A percentile compares a stretch with the other conserved stretches of the same genome.
Evolutionary conservation across 2,329 filamentous ascomycete genomes (phyloP).

Genomic region (Diaporthe nobilis): DNA sequence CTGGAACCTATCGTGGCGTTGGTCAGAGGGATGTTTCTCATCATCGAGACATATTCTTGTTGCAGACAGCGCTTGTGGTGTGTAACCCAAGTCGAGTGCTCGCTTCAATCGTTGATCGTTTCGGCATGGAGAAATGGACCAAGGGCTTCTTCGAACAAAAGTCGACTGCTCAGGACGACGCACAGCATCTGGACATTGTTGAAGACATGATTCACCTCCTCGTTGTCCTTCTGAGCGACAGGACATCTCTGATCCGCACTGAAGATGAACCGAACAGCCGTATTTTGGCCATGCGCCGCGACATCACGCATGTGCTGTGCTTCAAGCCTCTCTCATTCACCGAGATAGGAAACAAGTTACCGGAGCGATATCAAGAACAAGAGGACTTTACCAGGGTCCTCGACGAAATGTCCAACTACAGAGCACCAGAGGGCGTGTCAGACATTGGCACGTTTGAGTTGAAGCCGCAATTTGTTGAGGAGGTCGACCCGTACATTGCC

Average conservation of each 20-base stretch:
- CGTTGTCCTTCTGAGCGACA: constrained; percentile 90
- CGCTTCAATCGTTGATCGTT: constrained; percentile 91
- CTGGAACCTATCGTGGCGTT: constrained; percentile 92
- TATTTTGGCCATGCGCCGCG: constrained; percentile 82
- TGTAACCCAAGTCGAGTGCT: constrained; percentile 88
- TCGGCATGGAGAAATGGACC: constrained; percentile 89
- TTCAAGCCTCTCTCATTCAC: constrained; percentile 97
- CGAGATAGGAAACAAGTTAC: constrained; percentile 87
- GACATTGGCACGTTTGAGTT: constrained; percentile 96
- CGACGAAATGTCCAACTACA: constrained; percentile 89
- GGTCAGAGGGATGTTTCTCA: constrained; percentile 92
- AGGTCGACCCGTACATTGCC: constrained; percentile 95
- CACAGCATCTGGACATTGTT: constrained; percentile 90
- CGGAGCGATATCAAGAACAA: constrained; percentile 90
- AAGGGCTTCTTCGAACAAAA: constrained; percentile 83
- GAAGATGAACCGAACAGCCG: constrained; percentile 77
- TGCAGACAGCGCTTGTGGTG: constrained; percentile 91
- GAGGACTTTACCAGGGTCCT: constrained; percentile 90
- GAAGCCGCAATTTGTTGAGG: constrained; percentile 85
- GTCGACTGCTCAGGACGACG: constrained; percentile 83
- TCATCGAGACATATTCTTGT: constrained; percentile 92
- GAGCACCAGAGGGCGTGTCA: constrained; percentile 89
- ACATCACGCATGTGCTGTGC: constrained; percentile 93
- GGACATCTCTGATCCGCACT: constrained; percentile 81
- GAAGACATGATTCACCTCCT: constrained; percentile 97